Conservation (phyloP, 1,284 basidiomycete species). For the Trametes sp. region DNA sequence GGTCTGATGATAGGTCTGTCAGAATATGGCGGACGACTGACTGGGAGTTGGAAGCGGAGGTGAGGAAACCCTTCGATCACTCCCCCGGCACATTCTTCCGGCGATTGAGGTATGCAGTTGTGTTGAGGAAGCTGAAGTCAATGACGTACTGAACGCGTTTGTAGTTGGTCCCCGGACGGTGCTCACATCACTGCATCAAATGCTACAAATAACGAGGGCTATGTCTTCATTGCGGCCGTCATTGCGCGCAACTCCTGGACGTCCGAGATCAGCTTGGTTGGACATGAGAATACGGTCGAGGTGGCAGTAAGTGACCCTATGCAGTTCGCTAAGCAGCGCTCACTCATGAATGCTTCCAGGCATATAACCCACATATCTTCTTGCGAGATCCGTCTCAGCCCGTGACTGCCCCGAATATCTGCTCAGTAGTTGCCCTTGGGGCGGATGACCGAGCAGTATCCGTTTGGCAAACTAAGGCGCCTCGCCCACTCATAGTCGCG, state of each 20-base stretch:
- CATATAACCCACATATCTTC: slow-evolving; percentile 94
- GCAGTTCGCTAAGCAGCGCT: slow-evolving; percentile 2
- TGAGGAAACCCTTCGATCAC: slow-evolving; percentile 91
- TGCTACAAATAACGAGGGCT: slow-evolving; percentile 94
- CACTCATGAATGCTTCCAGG: slow-evolving; percentile 49
- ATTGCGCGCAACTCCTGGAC: slow-evolving; percentile 90
- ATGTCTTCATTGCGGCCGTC: slow-evolving; percentile 97
- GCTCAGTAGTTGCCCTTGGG: slow-evolving; percentile 88
- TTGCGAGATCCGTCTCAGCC: slow-evolving; percentile 74
- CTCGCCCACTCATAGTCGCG: slow-evolving; percentile 90
- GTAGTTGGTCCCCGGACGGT: slow-evolving; percentile 98
- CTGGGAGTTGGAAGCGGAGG: slow-evolving; percentile 86
- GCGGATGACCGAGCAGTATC: slow-evolving; percentile 90
- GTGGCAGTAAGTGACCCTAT: slow-evolving; percentile 72
- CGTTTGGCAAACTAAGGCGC: slow-evolving; percentile 92
- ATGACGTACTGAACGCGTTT: background rate
- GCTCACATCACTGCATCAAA: slow-evolving; percentile 97
- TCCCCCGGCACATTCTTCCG: slow-evolving; percentile 97
- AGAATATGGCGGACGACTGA: slow-evolving; percentile 97
- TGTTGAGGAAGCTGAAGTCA: background rate
- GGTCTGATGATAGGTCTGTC: slow-evolving; percentile 95
- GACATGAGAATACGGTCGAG: slow-evolving; percentile 98
- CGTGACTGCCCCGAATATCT: slow-evolving; percentile 79
- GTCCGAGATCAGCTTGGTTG: slow-evolving; percentile 92
- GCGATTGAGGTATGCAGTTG: slow-evolving; percentile 74